Evolutionary conservation across 148 eudicot genomes (phyloP).

Genomic region (Cornus controversa): DNA sequence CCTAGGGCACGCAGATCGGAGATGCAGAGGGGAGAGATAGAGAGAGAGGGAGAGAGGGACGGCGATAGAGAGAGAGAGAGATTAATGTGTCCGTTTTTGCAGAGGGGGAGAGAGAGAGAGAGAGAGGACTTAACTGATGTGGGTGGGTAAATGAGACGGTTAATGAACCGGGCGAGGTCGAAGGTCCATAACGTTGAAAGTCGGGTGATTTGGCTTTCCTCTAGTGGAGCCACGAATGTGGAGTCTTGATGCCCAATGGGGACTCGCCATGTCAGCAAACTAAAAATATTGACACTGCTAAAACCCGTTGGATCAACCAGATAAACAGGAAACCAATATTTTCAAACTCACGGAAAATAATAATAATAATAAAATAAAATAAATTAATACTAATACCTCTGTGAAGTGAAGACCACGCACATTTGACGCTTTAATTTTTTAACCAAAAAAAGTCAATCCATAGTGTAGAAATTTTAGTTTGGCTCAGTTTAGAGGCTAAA

Average conservation of each 20-base stretch:
- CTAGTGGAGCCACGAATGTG: constrained; percentile 8
- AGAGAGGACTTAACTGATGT: too few relatives aligned
- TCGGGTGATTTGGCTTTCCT: neutral
- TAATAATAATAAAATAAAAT: too few relatives aligned
- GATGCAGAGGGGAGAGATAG: constrained; percentile 4
- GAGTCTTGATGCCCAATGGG: neutral
- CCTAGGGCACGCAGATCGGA: constrained; percentile 16
- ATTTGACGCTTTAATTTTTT: too few relatives aligned
- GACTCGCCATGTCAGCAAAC: neutral
- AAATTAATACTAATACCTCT: too few relatives aligned
- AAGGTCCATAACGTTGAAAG: neutral
- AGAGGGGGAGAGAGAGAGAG: too few relatives aligned
- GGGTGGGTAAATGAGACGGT: too few relatives aligned
- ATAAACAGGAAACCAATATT: too few relatives aligned
- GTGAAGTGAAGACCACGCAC: too few relatives aligned
- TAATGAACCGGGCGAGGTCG: neutral
- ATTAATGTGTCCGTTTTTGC: neutral
- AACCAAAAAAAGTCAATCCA: too few relatives aligned
- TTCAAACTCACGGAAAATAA: too few relatives aligned
- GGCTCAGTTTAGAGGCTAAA: too few relatives aligned
- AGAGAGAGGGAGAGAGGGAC: constrained; percentile 2
- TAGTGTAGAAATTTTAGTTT: too few relatives aligned
- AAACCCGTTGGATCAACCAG: neutral
- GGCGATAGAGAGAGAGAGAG: constrained; percentile 8
- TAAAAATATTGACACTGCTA: neutral